phyloP scores from a whole-genome alignment of 805 yeast genomes.

The Wickerhamiella bombiphila region DNA sequence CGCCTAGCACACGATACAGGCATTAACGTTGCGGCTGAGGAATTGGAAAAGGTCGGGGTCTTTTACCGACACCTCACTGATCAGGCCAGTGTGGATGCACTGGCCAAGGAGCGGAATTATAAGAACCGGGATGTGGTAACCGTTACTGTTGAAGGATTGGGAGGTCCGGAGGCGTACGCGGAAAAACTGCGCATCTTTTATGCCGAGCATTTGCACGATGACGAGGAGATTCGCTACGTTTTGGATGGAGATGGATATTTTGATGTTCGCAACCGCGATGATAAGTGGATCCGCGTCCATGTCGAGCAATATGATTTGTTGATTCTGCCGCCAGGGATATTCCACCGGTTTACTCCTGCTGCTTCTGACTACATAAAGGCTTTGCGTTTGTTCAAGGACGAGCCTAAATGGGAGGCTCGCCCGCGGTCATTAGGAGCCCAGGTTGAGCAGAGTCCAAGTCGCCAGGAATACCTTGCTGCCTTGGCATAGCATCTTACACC shows the following conservation, averaged over 20 bases:
- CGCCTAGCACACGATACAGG: slow-evolving; percentile 35
- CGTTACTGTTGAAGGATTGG: slow-evolving; percentile 45
- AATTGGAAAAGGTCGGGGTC: slow-evolving; percentile 51
- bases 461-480: not conserved
- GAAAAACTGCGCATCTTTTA: slow-evolving; percentile 56
- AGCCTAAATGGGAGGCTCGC: slow-evolving; percentile 69
- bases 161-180: slow-evolving; percentile 42
- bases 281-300: slow-evolving; percentile 64
- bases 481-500: not conserved
- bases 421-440: slow-evolving; percentile 6
- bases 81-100: slow-evolving; percentile 39
- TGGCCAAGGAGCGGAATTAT: slow-evolving; percentile 61
- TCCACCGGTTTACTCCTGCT: slow-evolving; percentile 80
- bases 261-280: slow-evolving; percentile 56
- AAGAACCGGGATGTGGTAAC: slow-evolving; percentile 63
- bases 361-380: slow-evolving; percentile 53
- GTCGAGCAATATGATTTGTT: slow-evolving; percentile 46
- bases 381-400: slow-evolving; percentile 73
- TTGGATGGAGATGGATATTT: slow-evolving; percentile 84
- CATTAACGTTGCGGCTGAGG: slow-evolving; percentile 32
- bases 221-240: slow-evolving; percentile 88
- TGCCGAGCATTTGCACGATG: slow-evolving; percentile 86
- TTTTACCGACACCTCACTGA: slow-evolving; percentile 39
- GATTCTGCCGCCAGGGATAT: slow-evolving; percentile 77
- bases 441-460: not conserved